These are phyloP conservation scores for Paulownia fortunei DNA, from an alignment of 257 asterid species.

Conservation along the genomic window DNA sequence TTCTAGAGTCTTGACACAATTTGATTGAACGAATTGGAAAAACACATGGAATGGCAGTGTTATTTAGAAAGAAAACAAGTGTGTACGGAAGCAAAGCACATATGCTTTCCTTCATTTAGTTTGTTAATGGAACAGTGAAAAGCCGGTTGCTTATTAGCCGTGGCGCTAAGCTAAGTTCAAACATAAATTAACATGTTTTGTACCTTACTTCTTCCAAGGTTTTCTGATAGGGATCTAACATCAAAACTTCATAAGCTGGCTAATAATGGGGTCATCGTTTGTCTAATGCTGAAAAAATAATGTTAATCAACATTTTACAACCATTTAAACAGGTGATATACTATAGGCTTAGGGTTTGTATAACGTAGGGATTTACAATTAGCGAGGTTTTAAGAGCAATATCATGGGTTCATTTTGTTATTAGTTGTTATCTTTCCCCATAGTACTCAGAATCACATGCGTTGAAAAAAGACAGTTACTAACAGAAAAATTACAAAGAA, in stretches of 20 bases:
- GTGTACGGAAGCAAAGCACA: constrained; percentile 47
- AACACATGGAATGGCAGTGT: not conserved
- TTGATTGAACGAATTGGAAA: constrained; percentile 12
- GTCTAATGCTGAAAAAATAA: not conserved
- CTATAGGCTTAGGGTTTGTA: not conserved
- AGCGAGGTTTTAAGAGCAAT: too few relatives aligned
- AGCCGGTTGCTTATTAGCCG: not conserved
- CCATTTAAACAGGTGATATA: too few relatives aligned
- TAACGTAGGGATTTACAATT: not conserved
- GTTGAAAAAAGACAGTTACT: too few relatives aligned
- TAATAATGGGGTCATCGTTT: not conserved
- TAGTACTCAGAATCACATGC: too few relatives aligned
- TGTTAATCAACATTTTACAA: not conserved
- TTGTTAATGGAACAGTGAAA: not conserved
- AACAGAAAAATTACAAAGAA: not conserved
- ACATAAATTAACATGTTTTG: constrained; percentile 6
- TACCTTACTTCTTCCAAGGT: not conserved
- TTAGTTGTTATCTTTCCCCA: too few relatives aligned
- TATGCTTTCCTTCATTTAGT: constrained; percentile 64
- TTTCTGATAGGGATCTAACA: not conserved
- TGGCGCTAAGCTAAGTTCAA: constrained; percentile 22
- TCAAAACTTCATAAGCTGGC: not conserved
- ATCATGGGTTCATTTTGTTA: too few relatives aligned
- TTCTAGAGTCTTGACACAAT: not conserved
- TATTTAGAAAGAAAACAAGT: not conserved